Evolutionary conservation across 495 filamentous ascomycete genomes (phyloP), one percentile per base, ranked within the genome.

Genomic region (Penicillium odoratum): DNA sequence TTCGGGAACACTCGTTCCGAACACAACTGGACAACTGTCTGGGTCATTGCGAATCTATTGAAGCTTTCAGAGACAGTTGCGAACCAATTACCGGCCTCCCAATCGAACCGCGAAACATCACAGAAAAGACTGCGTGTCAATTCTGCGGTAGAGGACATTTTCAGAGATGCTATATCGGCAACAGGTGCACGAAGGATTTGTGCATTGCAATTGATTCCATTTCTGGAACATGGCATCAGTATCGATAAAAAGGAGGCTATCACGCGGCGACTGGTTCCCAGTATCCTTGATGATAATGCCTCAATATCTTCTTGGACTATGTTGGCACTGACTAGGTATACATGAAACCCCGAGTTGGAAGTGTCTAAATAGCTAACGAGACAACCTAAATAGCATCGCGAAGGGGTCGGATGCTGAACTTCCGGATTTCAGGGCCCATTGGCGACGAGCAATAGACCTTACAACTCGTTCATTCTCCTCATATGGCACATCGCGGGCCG

Each of bases 151-250:
- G 84, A 86, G 62, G 82, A 88, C 48, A 65, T 93, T 21, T 74
- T 87, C 38, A 79, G 83, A 42, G 85, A 86, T 55, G 69, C 85
- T n/a, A 74, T 75, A 33, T 82, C 82, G 0, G 66, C 78, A 29
- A 77, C 87, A 48, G 72, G 80, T 4, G 73, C 78, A 11, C 74
- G 76, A 42, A 85, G 82, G 59, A 63, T 89, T 34, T 88, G 84
- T 36, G 87, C 88, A 36, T 73, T 98, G 26, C 92, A 97, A 60
- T 74, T 91, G n/a, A 63, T 96, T 21, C 84, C 88, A 0, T 95
- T 97, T 62, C 76, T 92, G 29, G 67, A 79, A 38, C 67, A 72
- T 26, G 71, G 69, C 56, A 53, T 63, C 7, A 61, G 62, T 16
- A 38, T 76, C 43, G 77, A 79, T n/a, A 69, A 69, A 15, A 80